Conservation (phyloP, 495 filamentous ascomycete genomes). For the Xylaria nigripes region DNA sequence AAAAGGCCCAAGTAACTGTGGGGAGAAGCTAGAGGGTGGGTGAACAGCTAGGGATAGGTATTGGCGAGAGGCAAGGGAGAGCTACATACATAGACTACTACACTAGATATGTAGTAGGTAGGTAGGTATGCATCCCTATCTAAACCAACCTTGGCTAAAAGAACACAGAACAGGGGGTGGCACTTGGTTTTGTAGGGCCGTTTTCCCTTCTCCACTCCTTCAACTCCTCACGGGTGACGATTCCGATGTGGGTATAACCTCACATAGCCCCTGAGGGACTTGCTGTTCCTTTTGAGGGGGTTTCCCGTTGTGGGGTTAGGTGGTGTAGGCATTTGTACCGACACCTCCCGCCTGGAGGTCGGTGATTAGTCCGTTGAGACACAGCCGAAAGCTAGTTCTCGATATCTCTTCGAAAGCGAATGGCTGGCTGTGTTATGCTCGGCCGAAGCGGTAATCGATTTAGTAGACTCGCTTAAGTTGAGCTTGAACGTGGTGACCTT, state of each 20-base stretch:
- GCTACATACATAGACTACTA: too few relatives aligned
- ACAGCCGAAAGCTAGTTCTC: slow-evolving; percentile 7
- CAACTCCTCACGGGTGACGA: slow-evolving; percentile 9
- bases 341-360: slow-evolving; percentile 14
- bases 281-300: slow-evolving; percentile 15
- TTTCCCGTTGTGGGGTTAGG: slow-evolving; percentile 16
- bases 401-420: not conserved
- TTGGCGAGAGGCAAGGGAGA: slow-evolving; percentile 11
- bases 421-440: slow-evolving; percentile 9
- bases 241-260: slow-evolving; percentile 14
- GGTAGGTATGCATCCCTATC: not conserved
- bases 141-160: slow-evolving; percentile 15
- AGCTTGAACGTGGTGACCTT: slow-evolving; percentile 2
- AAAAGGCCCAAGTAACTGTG: slow-evolving; percentile 7
- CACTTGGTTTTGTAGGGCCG: slow-evolving; percentile 14
- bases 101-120: too few relatives aligned
- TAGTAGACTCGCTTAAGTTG: slow-evolving; percentile 5
- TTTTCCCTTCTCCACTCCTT: slow-evolving; percentile 12
- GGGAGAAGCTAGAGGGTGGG: slow-evolving; percentile 9
- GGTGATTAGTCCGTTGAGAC: slow-evolving; percentile 10
- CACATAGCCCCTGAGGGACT: slow-evolving; percentile 8
- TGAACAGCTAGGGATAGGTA: not conserved
- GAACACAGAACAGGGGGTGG: slow-evolving; percentile 11
- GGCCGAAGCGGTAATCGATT: slow-evolving; percentile 10
- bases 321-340: slow-evolving; percentile 13